Evolutionary conservation across 176 grass and related monocot species (phyloP), one percentile per base, ranked within the genome.

Genomic region (Tuctoria greenei): DNA sequence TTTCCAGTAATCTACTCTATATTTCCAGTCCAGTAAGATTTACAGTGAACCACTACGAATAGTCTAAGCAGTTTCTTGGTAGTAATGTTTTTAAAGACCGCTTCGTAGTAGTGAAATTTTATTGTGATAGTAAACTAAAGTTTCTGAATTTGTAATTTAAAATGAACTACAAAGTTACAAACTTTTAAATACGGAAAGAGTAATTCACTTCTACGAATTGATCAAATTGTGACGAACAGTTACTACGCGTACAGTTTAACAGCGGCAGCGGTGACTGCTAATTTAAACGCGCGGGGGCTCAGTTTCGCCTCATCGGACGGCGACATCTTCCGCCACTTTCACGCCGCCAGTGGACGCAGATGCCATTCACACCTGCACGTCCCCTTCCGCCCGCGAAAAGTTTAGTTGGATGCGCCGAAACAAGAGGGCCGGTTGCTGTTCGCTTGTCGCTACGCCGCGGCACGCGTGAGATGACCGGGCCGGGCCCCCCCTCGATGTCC

Each of bases 381-480:
- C 44, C 47, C 15, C 52, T 64, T 36, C 14, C 36, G 16, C n/a
- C n/a, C n/a, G 7, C 0, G 1, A 7, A 72, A 66, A 20, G 4
- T 4, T 47, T 54, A 8, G 51, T 21, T 1, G 14, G n/a, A 23
- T 54, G 77, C 64, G 59, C 37, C 56, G 24, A 34, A 9, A 75
- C 44, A 28, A 8, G 20, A n/a, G 6, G 13, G 13, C 11, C 10
- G 73, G 58, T 18, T n/a, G 67, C 16, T 67, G 52, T 28, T 58
- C 47, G 41, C 49, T 44, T 77, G 72, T 50, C 70, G 10, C 25
- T 28, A 26, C 4, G 49, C 60, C 28, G 6, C 27, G 8, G 77
- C 51, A 25, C 83, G 40, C 82, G 49, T 69, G 76, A 42, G 64
- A 27, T 12, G 81, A 34, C 24, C 5, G 15, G 20, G 41, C 3